A percentile compares a stretch with the other conserved stretches of the same genome.
phyloP scores from a whole-genome alignment of 2,329 filamentous ascomycete genomes.

The Aschersonia sp. region DNA sequence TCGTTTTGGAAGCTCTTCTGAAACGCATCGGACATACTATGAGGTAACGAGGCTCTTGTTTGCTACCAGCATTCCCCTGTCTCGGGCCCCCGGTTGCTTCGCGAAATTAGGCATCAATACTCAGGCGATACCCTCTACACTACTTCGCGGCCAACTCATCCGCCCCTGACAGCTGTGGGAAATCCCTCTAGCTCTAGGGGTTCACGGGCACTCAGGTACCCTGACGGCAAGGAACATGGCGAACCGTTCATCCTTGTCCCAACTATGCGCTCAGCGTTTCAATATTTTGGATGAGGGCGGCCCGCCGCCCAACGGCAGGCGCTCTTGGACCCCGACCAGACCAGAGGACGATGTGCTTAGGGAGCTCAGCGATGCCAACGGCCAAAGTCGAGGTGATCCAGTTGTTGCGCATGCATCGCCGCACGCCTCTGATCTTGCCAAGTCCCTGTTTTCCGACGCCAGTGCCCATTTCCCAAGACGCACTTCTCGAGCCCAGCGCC shows the following conservation, averaged over 20 bases:
- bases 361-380: constrained; percentile 2
- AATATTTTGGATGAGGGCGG: constrained; percentile 2
- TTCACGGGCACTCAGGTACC: background rate
- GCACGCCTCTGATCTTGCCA: constrained; percentile 1
- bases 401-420: background rate
- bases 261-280: background rate
- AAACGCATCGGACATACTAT: background rate
- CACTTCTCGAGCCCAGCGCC: constrained; percentile 12
- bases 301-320: background rate
- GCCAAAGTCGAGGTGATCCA: background rate
- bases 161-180: background rate
- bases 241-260: background rate
- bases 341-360: constrained; percentile 1
- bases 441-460: background rate
- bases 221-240: background rate
- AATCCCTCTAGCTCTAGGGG: background rate
- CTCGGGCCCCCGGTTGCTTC: background rate
- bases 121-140: background rate
- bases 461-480: constrained; percentile 7
- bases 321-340: background rate
- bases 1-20: no score
- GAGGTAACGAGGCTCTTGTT: background rate
- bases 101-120: constrained; percentile 3
- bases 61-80: background rate
- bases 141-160: background rate